phyloP scores from a whole-genome alignment of 345 rosid genomes.

The Hibiscus syriacus region DNA sequence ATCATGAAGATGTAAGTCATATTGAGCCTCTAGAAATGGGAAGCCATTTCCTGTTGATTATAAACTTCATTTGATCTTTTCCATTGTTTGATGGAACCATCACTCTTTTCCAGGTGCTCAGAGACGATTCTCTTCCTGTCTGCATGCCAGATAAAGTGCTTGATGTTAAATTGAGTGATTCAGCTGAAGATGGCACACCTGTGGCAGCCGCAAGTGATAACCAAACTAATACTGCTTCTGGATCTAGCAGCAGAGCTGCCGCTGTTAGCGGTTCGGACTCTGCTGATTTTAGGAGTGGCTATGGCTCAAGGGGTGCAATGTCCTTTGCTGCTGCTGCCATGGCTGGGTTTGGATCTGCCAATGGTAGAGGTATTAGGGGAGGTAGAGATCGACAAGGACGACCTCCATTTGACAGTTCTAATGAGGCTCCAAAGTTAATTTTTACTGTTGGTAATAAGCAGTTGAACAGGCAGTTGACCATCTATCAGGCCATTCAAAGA shows the following conservation, averaged over 20 bases:
- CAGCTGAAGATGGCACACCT: conserved; percentile 50
- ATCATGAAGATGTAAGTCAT: conserved; percentile 84
- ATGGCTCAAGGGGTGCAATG: conserved; percentile 88
- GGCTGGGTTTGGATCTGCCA: conserved; percentile 94
- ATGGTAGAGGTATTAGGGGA: conserved; percentile 89
- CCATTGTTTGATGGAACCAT: not conserved
- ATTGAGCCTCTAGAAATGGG: not conserved
- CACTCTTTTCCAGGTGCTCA: conserved; percentile 48
- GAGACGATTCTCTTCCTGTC: conserved; percentile 82
- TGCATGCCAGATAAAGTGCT: conserved; percentile 94
- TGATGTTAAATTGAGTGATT: conserved; percentile 89
- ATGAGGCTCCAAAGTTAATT: too few relatives aligned
- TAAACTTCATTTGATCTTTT: not conserved
- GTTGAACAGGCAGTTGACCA: too few relatives aligned
- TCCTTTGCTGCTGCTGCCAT: conserved; percentile 98
- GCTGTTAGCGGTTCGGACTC: conserved; percentile 64
- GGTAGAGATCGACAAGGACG: conserved; percentile 91
- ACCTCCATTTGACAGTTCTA: too few relatives aligned
- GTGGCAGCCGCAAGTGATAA: conserved; percentile 46
- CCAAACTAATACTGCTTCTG: conserved; percentile 57
- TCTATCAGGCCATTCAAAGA: too few relatives aligned
- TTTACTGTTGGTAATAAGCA: too few relatives aligned
- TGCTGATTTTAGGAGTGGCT: conserved; percentile 65
- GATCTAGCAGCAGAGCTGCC: conserved; percentile 77
- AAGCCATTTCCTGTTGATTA: not conserved